phyloP scores from a whole-genome alignment of 768 basidiomycete species.

The Neoboletus magnificus region DNA sequence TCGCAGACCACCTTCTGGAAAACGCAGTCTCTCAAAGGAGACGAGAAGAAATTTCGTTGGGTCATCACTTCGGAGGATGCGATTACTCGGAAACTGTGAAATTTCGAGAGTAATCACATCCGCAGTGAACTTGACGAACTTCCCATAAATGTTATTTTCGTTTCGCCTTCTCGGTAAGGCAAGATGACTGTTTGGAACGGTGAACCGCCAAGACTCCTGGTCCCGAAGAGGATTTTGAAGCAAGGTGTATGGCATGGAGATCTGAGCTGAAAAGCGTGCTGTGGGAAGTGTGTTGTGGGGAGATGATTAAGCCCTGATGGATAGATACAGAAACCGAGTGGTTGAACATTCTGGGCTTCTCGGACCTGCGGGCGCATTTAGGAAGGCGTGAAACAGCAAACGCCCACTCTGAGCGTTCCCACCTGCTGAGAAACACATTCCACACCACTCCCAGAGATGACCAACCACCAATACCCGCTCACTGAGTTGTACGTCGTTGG shows the following conservation, averaged over 20 bases:
- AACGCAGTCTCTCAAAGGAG: constrained; percentile 52
- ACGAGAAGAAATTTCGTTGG: constrained; percentile 52
- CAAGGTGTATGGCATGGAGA: constrained; percentile 26
- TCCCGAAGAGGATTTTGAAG: constrained; percentile 42
- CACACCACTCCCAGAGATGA: constrained; percentile 13
- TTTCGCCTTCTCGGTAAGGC: constrained; percentile 24
- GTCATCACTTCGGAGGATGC: constrained; percentile 57
- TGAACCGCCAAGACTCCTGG: constrained; percentile 55
- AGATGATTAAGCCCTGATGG: neutral
- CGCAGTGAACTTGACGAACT: constrained; percentile 48
- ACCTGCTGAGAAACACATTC: constrained; percentile 11
- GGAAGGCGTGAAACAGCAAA: constrained; percentile 5
- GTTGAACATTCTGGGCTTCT: constrained; percentile 1
- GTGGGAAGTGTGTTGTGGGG: neutral
- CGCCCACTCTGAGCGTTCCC: constrained; percentile 13
- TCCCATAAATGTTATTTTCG: constrained; percentile 36
- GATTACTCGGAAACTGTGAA: constrained; percentile 51
- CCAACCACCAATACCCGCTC: constrained; percentile 9
- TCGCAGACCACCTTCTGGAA: constrained; percentile 48
- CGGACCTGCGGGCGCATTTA: constrained; percentile 7
- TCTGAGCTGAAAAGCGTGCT: neutral
- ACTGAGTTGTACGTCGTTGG: constrained; percentile 45
- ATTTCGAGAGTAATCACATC: constrained; percentile 51
- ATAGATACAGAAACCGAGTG: constrained; percentile 1
- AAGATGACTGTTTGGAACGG: constrained; percentile 32